phyloP scores from a whole-genome alignment of 768 basidiomycete genomes.

The Gloeopeniophorella convolvens region DNA sequence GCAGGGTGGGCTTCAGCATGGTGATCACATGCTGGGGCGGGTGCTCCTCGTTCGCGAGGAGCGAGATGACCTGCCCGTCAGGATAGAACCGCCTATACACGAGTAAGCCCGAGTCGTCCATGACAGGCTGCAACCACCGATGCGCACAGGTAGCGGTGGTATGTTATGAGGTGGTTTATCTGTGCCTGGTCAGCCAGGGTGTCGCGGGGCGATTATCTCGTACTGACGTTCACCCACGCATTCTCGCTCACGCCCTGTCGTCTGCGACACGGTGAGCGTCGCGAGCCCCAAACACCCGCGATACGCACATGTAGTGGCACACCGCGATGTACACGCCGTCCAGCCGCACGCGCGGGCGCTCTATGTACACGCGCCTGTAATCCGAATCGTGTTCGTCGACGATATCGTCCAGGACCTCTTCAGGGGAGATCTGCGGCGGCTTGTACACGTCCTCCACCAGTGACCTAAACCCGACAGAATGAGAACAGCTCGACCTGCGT shows the following conservation, averaged over 20 bases:
- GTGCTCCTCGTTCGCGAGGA: slow-evolving; percentile 75
- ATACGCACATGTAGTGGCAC: slow-evolving; percentile 76
- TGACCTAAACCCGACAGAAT: slow-evolving; percentile 36
- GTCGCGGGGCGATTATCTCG: background rate
- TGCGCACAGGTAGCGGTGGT: slow-evolving; percentile 82
- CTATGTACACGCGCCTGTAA: slow-evolving; percentile 72
- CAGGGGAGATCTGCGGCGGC: slow-evolving; percentile 63
- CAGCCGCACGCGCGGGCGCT: slow-evolving; percentile 76
- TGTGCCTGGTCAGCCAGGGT: slow-evolving; percentile 27
- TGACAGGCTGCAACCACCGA: background rate
- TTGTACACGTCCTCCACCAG: slow-evolving; percentile 62
- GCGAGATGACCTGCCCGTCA: slow-evolving; percentile 78
- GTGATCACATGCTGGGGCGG: slow-evolving; percentile 68
- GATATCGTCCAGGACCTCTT: slow-evolving; percentile 43
- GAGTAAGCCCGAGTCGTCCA: background rate
- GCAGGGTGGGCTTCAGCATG: slow-evolving; percentile 64
- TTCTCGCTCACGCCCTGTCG: slow-evolving; percentile 77
- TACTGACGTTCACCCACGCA: slow-evolving; percentile 77
- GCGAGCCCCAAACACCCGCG: slow-evolving; percentile 6
- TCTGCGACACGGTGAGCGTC: slow-evolving; percentile 30
- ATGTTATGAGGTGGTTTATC: slow-evolving; percentile 84
- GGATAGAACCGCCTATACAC: slow-evolving; percentile 73
- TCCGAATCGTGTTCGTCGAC: slow-evolving; percentile 45
- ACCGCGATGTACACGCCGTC: slow-evolving; percentile 92
- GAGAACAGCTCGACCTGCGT: background rate